Evolutionary conservation across 2,329 filamentous ascomycete genomes (phyloP).

Genomic region (Dactylellina haptotyla): DNA sequence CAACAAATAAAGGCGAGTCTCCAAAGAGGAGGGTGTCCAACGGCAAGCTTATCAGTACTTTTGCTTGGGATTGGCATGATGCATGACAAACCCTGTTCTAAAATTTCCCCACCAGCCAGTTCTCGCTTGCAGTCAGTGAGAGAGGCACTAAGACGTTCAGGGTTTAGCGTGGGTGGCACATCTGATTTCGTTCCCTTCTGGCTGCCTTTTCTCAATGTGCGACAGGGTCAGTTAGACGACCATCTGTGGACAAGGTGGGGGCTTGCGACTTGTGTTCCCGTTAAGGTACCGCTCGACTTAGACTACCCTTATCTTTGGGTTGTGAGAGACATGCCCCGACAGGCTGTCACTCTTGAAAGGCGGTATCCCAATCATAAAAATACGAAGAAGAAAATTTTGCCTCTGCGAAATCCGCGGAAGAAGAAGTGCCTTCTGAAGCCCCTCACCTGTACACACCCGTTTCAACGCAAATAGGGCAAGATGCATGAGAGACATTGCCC

Average conservation of each 20-base stretch:
- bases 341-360: neutral
- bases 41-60: conserved; percentile 23
- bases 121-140: conserved; percentile 1
- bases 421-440: neutral
- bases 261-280: neutral
- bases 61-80: conserved; percentile 19
- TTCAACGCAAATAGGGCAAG: neutral
- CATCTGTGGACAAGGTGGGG: conserved; percentile 12
- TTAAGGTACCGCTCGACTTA: neutral
- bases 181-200: conserved; percentile 5
- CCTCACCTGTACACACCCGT: neutral
- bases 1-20: neutral
- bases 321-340: neutral
- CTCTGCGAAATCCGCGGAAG: neutral
- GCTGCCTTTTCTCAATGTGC: conserved; percentile 14
- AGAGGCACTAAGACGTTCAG: neutral
- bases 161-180: conserved; percentile 11
- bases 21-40: neutral
- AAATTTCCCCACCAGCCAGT: neutral
- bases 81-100: conserved; percentile 17
- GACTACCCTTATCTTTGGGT: conserved; percentile 5
- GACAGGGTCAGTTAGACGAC: conserved; percentile 4
- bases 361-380: neutral
- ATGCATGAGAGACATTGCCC: neutral
- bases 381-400: neutral